These are phyloP conservation scores for Rubus idaeus DNA, from an alignment of 306 rosid genomes.

Conservation along the genomic window DNA sequence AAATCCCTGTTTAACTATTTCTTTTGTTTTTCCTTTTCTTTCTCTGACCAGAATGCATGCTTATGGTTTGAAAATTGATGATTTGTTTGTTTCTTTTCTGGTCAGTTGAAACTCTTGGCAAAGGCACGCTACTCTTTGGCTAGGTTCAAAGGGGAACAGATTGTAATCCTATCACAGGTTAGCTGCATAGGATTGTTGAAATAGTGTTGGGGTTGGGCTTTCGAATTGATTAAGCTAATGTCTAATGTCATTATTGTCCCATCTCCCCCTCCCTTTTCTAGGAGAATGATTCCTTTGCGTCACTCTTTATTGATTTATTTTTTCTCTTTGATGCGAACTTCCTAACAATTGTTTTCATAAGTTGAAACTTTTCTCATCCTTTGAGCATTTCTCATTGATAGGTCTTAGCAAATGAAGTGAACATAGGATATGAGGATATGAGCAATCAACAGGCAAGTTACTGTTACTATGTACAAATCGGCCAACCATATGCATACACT, in stretches of 20 bases:
- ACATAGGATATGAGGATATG: slow-evolving; percentile 96
- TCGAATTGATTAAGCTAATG: neutral
- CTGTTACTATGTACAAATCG: slow-evolving; percentile 11
- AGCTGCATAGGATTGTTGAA: slow-evolving; percentile 23
- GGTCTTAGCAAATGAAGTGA: slow-evolving; percentile 90
- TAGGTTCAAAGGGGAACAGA: slow-evolving; percentile 86
- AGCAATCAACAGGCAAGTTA: slow-evolving; percentile 85
- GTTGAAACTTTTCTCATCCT: slow-evolving; percentile 10
- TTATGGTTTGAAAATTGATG: slow-evolving; percentile 15
- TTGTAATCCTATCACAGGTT: slow-evolving; percentile 93
- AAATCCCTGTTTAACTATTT: slow-evolving; percentile 16
- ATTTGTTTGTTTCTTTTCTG: slow-evolving; percentile 17
- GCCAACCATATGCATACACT: slow-evolving; percentile 8
- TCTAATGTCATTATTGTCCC: neutral
- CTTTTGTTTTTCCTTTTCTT: neutral
- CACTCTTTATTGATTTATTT: neutral
- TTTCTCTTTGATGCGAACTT: neutral
- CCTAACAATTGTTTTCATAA: neutral
- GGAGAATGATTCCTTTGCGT: neutral
- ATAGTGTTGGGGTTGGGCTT: neutral
- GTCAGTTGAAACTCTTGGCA: slow-evolving; percentile 76
- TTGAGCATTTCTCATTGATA: slow-evolving; percentile 22
- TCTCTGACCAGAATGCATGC: neutral
- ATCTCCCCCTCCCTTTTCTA: neutral
- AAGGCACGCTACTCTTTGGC: slow-evolving; percentile 91